These are phyloP conservation scores for Apiotrichum siamense DNA, from an alignment of 1,284 basidiomycete species.

Conservation along the genomic window DNA sequence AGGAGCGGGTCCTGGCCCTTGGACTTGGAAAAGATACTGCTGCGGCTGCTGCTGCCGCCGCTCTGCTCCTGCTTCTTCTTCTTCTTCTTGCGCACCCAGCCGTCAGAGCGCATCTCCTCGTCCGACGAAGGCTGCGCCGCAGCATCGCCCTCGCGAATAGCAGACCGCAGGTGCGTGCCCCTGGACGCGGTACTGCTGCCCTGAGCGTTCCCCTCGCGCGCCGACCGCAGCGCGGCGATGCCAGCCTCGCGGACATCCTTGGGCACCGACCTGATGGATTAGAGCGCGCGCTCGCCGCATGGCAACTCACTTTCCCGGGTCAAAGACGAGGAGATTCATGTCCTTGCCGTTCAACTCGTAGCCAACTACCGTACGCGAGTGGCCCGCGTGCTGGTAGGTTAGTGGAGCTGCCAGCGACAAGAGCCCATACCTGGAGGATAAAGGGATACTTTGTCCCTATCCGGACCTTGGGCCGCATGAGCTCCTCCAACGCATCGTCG, in stretches of 20 bases:
- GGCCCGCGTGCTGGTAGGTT: conserved; percentile 61
- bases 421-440: conserved; percentile 53
- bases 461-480: conserved; percentile 45
- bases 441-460: conserved; percentile 62
- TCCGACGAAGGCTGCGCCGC: conserved; percentile 23
- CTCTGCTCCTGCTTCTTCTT: conserved; percentile 12
- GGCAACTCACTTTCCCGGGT: conserved; percentile 62
- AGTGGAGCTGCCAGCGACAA: background rate
- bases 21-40: too few relatives aligned
- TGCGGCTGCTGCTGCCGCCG: too few relatives aligned
- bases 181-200: background rate
- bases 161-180: background rate
- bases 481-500: background rate
- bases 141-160: conserved; percentile 6
- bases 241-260: conserved; percentile 40
- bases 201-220: conserved; percentile 11
- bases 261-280: conserved; percentile 25
- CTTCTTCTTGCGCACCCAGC: conserved; percentile 42
- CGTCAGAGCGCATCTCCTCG: conserved; percentile 32
- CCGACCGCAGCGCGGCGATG: conserved; percentile 25
- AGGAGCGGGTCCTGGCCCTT: conserved; percentile 1
- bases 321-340: conserved; percentile 64
- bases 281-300: background rate
- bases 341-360: conserved; percentile 60
- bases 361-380: conserved; percentile 77